phyloP scores from a whole-genome alignment of 768 basidiomycete species.

The Macrolepiota fuliginosa region DNA sequence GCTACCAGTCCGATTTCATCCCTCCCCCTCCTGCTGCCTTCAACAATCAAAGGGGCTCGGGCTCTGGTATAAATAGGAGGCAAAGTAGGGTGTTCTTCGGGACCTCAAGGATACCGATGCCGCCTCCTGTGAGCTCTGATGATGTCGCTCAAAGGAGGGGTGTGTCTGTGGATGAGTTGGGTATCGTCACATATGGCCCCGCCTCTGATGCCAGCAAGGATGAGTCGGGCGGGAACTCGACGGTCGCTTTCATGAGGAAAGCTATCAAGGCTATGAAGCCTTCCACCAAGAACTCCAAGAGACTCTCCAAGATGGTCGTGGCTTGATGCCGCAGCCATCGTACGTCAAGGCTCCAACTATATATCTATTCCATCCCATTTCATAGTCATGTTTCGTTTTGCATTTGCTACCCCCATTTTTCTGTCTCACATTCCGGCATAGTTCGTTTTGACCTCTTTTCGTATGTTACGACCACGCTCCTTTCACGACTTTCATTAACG shows the following conservation, averaged over 20 bases:
- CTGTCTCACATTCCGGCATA: background rate
- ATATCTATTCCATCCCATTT: background rate
- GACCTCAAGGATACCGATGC: slow-evolving; percentile 55
- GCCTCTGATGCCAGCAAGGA: slow-evolving; percentile 24
- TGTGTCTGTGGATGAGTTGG: slow-evolving; percentile 65
- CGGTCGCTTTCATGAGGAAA: slow-evolving; percentile 58
- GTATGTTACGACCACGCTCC: slow-evolving; percentile 1
- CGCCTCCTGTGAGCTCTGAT: slow-evolving; percentile 70
- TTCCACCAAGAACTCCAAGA: slow-evolving; percentile 8
- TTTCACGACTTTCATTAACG: slow-evolving; percentile 6
- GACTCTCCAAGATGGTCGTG: slow-evolving; percentile 12
- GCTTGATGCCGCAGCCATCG: slow-evolving; percentile 7
- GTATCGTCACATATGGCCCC: slow-evolving; percentile 42
- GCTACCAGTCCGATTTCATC: slow-evolving; percentile 72
- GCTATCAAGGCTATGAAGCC: slow-evolving; percentile 79
- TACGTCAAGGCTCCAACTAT: background rate
- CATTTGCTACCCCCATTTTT: background rate
- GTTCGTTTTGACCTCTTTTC: background rate
- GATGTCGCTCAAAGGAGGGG: slow-evolving; percentile 40
- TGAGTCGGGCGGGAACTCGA: slow-evolving; percentile 48
- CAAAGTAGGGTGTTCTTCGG: slow-evolving; percentile 45
- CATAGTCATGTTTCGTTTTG: slow-evolving; percentile 1
- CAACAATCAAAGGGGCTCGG: slow-evolving; percentile 17
- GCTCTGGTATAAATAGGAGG: slow-evolving; percentile 22
- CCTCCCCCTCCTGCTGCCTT: slow-evolving; percentile 38